Conservation (phyloP, 306 rosid species). For the Prinsepia uniflora region DNA sequence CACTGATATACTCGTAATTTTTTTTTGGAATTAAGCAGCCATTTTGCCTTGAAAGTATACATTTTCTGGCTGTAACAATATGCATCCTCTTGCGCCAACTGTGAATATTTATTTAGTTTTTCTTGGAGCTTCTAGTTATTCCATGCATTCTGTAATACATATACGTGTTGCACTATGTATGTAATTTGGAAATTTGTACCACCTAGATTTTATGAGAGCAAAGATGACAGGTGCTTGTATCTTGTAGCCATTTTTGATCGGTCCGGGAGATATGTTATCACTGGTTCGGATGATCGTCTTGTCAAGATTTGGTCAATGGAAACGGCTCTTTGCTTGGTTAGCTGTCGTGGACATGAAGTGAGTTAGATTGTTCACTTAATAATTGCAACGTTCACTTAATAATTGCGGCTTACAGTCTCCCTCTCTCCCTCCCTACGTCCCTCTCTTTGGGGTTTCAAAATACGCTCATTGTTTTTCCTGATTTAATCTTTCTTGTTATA, state of each 20-base stretch:
- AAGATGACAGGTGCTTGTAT: slow-evolving; percentile 22
- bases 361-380: slow-evolving; percentile 38
- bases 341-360: slow-evolving; percentile 94
- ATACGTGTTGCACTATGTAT: not conserved
- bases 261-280: slow-evolving; percentile 82
- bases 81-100: slow-evolving; percentile 8
- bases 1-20: not conserved
- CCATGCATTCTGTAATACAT: not conserved
- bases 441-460: not conserved
- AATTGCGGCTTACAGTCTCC: slow-evolving; percentile 9
- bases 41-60: not conserved
- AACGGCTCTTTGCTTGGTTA: slow-evolving; percentile 83
- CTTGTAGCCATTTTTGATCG: slow-evolving; percentile 88
- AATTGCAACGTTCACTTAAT: slow-evolving; percentile 12
- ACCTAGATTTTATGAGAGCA: not conserved
- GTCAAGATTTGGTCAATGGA: slow-evolving; percentile 98
- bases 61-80: not conserved
- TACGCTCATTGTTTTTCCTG: not conserved
- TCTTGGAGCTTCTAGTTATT: slow-evolving; percentile 3
- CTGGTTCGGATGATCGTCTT: slow-evolving; percentile 91
- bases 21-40: not conserved
- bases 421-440: slow-evolving; percentile 4
- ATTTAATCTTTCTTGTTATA: slow-evolving; percentile 20
- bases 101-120: not conserved
- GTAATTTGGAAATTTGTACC: not conserved